phyloP scores from a whole-genome alignment of 1,139 yeast genomes.

The Pneumocystis sp. region DNA sequence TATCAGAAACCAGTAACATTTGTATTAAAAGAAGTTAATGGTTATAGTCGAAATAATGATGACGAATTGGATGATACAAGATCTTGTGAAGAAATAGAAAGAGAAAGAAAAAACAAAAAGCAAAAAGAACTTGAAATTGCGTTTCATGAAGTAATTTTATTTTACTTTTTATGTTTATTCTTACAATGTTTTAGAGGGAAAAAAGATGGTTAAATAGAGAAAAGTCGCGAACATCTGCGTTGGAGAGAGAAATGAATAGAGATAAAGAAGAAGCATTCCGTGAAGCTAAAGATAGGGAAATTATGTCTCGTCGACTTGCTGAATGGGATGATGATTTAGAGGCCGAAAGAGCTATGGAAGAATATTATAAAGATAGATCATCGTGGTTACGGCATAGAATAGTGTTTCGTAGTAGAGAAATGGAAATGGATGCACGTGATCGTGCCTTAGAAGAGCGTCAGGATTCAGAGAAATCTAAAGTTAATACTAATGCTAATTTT shows the following conservation, averaged over 20 bases:
- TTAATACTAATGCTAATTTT: neutral
- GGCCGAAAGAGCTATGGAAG: constrained; percentile 15
- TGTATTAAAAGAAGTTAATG: neutral
- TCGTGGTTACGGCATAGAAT: constrained; percentile 24
- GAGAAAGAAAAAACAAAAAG: constrained; percentile 10
- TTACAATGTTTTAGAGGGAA: constrained; percentile 11
- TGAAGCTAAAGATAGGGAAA: constrained; percentile 4
- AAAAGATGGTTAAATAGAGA: constrained; percentile 17
- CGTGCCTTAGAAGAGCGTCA: constrained; percentile 8
- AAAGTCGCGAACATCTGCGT: constrained; percentile 13
- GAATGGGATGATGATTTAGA: constrained; percentile 17
- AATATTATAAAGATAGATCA: constrained; percentile 23
- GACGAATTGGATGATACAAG: constrained; percentile 3
- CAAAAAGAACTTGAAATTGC: constrained; percentile 14
- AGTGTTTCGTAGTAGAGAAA: constrained; percentile 19
- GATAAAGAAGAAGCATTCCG: constrained; percentile 13
- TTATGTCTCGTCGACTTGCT: constrained; percentile 10
- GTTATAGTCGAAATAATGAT: neutral
- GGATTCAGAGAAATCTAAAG: neutral
- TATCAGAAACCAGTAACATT: neutral
- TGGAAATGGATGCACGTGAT: constrained; percentile 21
- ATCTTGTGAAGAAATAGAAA: constrained; percentile 14
- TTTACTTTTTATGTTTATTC: neutral
- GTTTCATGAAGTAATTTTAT: constrained; percentile 10
- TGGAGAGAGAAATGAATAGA: constrained; percentile 15